Conservation (phyloP, 2,329 filamentous ascomycete species). For the Talaromyces sp. region DNA sequence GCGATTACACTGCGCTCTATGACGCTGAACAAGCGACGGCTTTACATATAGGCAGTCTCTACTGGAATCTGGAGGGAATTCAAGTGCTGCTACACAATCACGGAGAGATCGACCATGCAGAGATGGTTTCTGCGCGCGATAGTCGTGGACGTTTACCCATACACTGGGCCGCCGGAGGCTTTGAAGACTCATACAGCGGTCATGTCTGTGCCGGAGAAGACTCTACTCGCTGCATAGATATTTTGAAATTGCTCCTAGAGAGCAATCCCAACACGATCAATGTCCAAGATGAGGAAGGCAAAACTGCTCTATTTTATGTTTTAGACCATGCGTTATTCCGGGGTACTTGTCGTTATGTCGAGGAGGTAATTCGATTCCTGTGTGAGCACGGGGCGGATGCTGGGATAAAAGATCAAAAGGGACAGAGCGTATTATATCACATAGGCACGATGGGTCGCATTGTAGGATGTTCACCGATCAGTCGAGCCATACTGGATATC, state of each 20-base stretch:
- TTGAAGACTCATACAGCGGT: background rate
- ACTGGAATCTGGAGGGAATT: conserved; percentile 12
- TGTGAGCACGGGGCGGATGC: conserved; percentile 22
- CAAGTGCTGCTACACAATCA: conserved; percentile 12
- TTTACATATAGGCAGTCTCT: conserved; percentile 5
- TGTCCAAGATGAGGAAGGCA: conserved; percentile 19
- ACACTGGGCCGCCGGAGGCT: conserved; percentile 21
- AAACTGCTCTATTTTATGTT: conserved; percentile 19
- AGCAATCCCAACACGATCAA: conserved; percentile 22
- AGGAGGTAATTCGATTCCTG: conserved; percentile 19
- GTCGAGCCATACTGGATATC: conserved; percentile 20
- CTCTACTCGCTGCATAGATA: conserved; percentile 16
- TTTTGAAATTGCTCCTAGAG: conserved; percentile 23
- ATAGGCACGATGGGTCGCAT: conserved; percentile 17
- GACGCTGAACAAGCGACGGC: background rate
- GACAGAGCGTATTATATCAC: conserved; percentile 19
- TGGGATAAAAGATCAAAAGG: conserved; percentile 9
- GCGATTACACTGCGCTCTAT: background rate
- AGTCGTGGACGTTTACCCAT: conserved; percentile 17
- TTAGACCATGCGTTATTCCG: conserved; percentile 18
- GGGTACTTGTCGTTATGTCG: conserved; percentile 14
- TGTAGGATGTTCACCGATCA: conserved; percentile 15
- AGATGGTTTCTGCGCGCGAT: conserved; percentile 10
- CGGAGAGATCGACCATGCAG: conserved; percentile 17
- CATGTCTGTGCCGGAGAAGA: background rate